Evolutionary conservation across 768 basidiomycete genomes (phyloP).

Genomic region (Cystobasidium tubakii): DNA sequence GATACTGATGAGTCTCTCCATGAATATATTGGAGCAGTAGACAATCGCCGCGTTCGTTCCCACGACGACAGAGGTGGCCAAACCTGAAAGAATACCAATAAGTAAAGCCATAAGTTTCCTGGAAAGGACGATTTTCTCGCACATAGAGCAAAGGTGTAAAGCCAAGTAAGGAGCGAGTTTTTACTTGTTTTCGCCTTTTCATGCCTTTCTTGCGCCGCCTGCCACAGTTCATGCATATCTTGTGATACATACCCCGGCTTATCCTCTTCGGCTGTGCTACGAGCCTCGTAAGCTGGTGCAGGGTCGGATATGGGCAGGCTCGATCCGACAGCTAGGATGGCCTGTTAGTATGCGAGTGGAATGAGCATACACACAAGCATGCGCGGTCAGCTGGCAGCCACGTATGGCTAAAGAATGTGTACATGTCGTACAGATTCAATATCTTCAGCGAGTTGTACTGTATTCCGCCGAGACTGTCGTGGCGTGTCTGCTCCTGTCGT

Average conservation of each 20-base stretch:
- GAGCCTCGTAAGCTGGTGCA: background rate
- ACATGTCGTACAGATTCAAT: background rate
- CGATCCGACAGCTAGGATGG: background rate
- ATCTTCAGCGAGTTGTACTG: background rate
- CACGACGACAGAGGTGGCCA: background rate
- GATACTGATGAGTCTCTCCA: background rate
- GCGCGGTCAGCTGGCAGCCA: no score
- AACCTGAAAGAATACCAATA: background rate
- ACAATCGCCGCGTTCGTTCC: background rate
- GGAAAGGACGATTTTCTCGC: no score
- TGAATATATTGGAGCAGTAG: background rate
- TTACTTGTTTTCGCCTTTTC: background rate
- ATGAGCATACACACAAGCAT: background rate
- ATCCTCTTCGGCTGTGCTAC: background rate
- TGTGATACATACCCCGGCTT: background rate
- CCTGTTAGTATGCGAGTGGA: background rate
- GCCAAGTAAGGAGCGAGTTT: background rate
- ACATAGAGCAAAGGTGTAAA: background rate
- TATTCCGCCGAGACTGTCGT: background rate
- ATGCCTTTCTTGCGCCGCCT: background rate
- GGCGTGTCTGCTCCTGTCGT: background rate
- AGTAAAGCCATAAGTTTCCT: no score
- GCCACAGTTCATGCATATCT: background rate
- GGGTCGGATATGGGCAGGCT: background rate
- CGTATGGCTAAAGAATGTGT: no score